Base-by-base conservation (phyloP, 23 red algal genomes). In the Rhodosorus marinus region DNA sequence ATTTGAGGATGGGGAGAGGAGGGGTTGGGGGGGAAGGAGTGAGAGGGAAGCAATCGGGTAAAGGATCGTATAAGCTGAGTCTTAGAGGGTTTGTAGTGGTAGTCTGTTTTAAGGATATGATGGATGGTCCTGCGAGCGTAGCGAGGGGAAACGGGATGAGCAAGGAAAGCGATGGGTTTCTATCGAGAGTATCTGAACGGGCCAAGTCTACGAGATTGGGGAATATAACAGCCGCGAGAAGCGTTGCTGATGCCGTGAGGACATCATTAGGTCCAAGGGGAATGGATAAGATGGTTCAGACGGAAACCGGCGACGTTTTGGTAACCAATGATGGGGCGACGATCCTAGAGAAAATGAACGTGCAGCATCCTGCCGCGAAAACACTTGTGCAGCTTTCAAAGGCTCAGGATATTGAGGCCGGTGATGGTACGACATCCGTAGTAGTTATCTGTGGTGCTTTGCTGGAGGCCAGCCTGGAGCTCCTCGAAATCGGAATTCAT, bases 291-390 rank as follows among this genome's bases (percentile, higher is more conserved):
- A 95, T 95, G 88, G 68, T 95, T 8, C 62, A 80, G 38, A 47
- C 54, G 29, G 45, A 52, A 35, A 38, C 47, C 20, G 88, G 88
- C 8, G 76, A 74, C 27, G 88, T 95, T 3, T 46, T 95, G 7
- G 85, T 95, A 47, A 95, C 78, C 40, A 95, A 95, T 51, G 88
- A 95, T 48, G 88, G 88, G 36, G 88, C 88, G 11, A 95, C 88
- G 3, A 95, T 95, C 42, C 32, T 95, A 17, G 72, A 79, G 31
- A 55, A 80, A 35, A 80, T 95, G 76, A 47, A 66, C 51, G 77
- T 95, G 20, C 60, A 95, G 50, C 76, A 95, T 26, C 88, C 88
- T 26, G 88, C 88, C 8, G 88, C 88, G n/a, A 95, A 95, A 40
- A 95, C 85, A 80, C 54, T 95, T 0, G 88, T 95, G 23, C 58